These are phyloP conservation scores for Colletotrichum echinochloae DNA, from an alignment of 2,329 filamentous ascomycete species.

Conservation along the genomic window DNA sequence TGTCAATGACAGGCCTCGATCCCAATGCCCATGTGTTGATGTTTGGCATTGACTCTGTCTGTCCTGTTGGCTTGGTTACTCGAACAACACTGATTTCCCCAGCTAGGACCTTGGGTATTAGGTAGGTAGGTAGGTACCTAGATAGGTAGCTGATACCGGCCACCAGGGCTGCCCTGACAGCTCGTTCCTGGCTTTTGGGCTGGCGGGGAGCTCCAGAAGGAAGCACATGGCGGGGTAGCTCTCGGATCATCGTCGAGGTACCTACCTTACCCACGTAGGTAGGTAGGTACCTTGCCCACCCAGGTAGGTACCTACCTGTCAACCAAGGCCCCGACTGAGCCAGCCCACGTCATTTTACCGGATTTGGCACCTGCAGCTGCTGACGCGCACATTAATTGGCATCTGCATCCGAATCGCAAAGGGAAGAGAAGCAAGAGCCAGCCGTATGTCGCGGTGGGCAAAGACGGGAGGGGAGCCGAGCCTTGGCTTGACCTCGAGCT, in stretches of 20 bases:
- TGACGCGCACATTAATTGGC: not conserved
- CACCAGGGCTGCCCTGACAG: not conserved
- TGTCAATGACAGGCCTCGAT: not conserved
- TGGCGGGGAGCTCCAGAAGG: slow-evolving; percentile 27
- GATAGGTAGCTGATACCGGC: too few species aligned
- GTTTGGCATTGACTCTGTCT: not conserved
- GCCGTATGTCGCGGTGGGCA: not conserved
- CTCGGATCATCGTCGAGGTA: too few species aligned
- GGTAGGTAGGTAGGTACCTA: too few species aligned
- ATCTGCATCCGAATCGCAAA: not conserved
- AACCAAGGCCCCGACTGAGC: not conserved
- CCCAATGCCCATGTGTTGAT: not conserved
- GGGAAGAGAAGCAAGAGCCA: not conserved
- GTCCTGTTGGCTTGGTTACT: not conserved
- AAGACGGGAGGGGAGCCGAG: slow-evolving; percentile 5
- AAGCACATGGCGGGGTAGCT: slow-evolving; percentile 36
- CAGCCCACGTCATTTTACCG: slow-evolving; percentile 29
- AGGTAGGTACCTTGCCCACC: not conserved
- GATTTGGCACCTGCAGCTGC: not conserved
- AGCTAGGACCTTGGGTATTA: too few species aligned
- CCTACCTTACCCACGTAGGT: not conserved
- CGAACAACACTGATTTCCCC: too few species aligned
- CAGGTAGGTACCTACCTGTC: not conserved
- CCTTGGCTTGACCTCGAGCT: slow-evolving; percentile 4
- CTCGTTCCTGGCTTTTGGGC: slow-evolving; percentile 1